Percentiles rank a stretch among this genome's conserved stretches.
These are phyloP conservation scores for Tetrahymena thermophila DNA, from an alignment of 73 alveolate species.

Conservation along the genomic window DNA sequence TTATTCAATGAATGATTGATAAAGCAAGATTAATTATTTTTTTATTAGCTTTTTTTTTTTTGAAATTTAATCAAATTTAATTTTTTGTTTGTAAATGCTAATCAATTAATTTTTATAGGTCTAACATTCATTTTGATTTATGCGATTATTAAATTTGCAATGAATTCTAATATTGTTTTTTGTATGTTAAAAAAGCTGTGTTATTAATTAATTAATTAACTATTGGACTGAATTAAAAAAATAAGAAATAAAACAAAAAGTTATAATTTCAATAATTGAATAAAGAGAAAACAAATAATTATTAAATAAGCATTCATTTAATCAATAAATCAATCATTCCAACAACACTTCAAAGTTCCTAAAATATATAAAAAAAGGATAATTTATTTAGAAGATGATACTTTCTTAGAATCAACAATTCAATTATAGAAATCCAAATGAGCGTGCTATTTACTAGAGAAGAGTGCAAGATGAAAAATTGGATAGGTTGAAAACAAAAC, in stretches of 20 bases:
- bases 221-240: neutral
- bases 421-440: neutral
- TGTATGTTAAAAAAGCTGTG: neutral
- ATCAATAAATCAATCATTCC: neutral
- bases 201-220: neutral
- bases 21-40: no score
- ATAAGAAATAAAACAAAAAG: neutral
- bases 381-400: neutral
- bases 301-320: neutral
- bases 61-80: neutral
- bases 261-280: neutral
- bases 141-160: neutral
- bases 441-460: neutral
- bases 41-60: no score
- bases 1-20: no score
- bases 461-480: neutral
- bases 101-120: neutral
- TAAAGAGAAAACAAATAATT: neutral
- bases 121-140: neutral
- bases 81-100: neutral
- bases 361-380: neutral
- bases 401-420: neutral
- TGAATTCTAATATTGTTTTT: neutral
- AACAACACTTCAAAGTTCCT: neutral
- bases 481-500: constrained; percentile 5